These are phyloP conservation scores for Mycena sp. DNA, from an alignment of 1,284 basidiomycete genomes.

Conservation along the genomic window DNA sequence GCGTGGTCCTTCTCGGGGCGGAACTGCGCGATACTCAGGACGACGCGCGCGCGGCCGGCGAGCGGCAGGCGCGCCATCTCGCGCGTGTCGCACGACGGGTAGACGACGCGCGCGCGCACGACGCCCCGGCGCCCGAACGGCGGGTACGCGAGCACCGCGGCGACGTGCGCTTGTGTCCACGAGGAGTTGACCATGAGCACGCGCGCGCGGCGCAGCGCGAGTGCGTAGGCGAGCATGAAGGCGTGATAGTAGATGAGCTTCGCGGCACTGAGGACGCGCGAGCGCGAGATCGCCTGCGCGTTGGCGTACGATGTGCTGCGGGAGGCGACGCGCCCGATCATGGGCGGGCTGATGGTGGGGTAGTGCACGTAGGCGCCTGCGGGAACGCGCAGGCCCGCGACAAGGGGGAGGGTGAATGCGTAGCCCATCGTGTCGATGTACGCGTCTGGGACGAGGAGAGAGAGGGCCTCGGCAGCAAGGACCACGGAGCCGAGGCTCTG, in stretches of 20 bases:
- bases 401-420: conserved; percentile 90
- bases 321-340: conserved; percentile 94
- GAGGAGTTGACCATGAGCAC: conserved; percentile 94
- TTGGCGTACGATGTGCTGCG: conserved; percentile 38
- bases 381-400: conserved; percentile 73
- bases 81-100: conserved; percentile 92
- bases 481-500: conserved; percentile 91
- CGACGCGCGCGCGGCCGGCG: conserved; percentile 67
- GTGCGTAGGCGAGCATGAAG: conserved; percentile 87
- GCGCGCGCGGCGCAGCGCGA: conserved; percentile 78
- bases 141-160: conserved; percentile 64
- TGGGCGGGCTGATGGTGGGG: conserved; percentile 94
- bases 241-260: conserved; percentile 84
- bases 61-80: conserved; percentile 76
- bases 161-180: conserved; percentile 92
- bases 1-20: conserved; percentile 97
- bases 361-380: conserved; percentile 96
- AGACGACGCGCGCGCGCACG: conserved; percentile 68
- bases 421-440: conserved; percentile 99
- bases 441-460: conserved; percentile 81
- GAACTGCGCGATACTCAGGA: conserved; percentile 93
- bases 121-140: conserved; percentile 38
- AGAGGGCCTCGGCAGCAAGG: conserved; percentile 86
- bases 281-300: background rate
- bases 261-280: conserved; percentile 50